A percentile compares a stretch with the other conserved stretches of the same genome.
These are phyloP conservation scores for Hypericum androsaemum DNA, from an alignment of 345 rosid species.

Conservation along the genomic window DNA sequence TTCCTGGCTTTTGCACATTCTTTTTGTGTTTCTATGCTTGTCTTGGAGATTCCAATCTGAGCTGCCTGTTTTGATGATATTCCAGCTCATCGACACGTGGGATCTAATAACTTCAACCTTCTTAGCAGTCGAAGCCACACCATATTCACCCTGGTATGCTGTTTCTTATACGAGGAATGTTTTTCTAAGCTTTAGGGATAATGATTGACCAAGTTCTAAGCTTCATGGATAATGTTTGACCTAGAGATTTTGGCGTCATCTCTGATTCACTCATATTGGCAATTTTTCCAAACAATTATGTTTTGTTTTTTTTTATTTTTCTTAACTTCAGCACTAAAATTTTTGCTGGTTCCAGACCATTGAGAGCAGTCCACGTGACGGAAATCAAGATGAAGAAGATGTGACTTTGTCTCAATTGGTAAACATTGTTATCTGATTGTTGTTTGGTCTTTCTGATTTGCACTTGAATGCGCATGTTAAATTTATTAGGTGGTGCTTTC, in stretches of 20 bases:
- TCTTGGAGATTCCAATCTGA: not conserved
- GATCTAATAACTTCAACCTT: slow-evolving; percentile 88
- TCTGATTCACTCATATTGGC: no score
- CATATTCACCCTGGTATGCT: slow-evolving; percentile 66
- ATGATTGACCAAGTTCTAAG: no score
- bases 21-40: slow-evolving; percentile 1
- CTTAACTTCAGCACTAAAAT: slow-evolving; percentile 7
- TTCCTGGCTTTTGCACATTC: not conserved
- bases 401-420: slow-evolving; percentile 63
- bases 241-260: no score
- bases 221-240: no score
- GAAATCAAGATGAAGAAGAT: slow-evolving; percentile 45
- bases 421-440: slow-evolving; percentile 10
- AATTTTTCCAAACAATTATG: no score
- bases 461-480: not conserved
- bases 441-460: not conserved
- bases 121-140: slow-evolving; percentile 98
- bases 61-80: slow-evolving; percentile 13
- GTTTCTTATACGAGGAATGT: not conserved
- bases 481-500: slow-evolving; percentile 3
- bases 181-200: not conserved
- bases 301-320: not conserved
- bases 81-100: slow-evolving; percentile 90
- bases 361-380: slow-evolving; percentile 53
- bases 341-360: slow-evolving; percentile 32